Evolutionary conservation across 2,329 filamentous ascomycete species (phyloP), one percentile per base, ranked within the genome.

Genomic region (Lachnellula cervina): DNA sequence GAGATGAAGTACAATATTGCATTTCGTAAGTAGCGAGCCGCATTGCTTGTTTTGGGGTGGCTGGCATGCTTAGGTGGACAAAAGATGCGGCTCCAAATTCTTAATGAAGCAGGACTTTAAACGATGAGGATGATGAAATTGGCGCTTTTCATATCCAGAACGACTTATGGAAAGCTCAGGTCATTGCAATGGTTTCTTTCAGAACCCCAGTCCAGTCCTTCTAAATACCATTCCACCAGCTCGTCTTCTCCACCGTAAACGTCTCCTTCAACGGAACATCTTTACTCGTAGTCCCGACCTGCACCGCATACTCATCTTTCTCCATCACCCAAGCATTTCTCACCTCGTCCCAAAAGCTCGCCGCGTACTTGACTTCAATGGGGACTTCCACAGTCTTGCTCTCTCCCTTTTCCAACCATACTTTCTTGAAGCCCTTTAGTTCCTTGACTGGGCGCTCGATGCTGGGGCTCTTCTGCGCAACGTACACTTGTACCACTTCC

Each of bases 311-410:
- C 48, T 74, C 74, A 32, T 86, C 88, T 66, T 78, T 77, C 72
- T 89, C 86, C 1, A 79, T 80, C 19, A 81, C 78, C 86, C 86
- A 91, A 64, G 82, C 75, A 54, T 80, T 76, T 13, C 81, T 74
- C 59, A 80, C 78, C 72, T 90, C 87, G 62, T 89, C 85, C 77
- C 84, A 90, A 72, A 85, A 90, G 52, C 82, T 81, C 0, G 82
- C 80, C 0, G 82, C 83, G 53, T 88, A 84, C 71, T 87, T 89
- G 65, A 80, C 80, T 58, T 80, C 67, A 49, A 84, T 71, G 4
- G 74, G 71, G 7, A 91, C 74, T n/a, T 76, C 73, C 2, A 84
- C 81, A 6, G 63, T 73, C 72, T 81, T 78, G 45, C 73, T 77
- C 71, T 86, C 77, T 0, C 85, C 86, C 0, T 82, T 75, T 52